A percentile compares a stretch with the other conserved stretches of the same genome.
These are phyloP conservation scores for Suillus luteus DNA, from an alignment of 768 basidiomycete species.

Conservation along the genomic window DNA sequence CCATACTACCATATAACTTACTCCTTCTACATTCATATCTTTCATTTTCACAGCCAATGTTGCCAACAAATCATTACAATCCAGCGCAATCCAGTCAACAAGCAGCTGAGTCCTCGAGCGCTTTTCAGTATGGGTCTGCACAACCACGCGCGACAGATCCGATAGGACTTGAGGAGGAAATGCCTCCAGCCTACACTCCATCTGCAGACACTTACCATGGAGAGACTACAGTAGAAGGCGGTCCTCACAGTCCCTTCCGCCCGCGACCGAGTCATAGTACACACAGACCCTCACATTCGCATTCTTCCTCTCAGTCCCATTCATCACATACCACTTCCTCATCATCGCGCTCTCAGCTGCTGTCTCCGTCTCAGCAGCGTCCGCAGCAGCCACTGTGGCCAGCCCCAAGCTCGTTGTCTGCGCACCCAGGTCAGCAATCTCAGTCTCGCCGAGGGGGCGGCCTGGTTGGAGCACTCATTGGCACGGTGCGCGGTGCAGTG, in stretches of 20 bases:
- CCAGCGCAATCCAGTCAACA: neutral
- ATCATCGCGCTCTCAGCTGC: slow-evolving; percentile 11
- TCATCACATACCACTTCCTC: neutral
- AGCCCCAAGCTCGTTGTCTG: slow-evolving; percentile 16
- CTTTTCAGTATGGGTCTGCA: neutral
- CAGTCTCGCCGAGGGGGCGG: slow-evolving; percentile 21
- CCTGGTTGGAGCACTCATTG: slow-evolving; percentile 28
- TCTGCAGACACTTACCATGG: slow-evolving; percentile 53
- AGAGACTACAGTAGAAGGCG: slow-evolving; percentile 63
- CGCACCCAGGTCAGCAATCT: slow-evolving; percentile 10
- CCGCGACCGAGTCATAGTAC: slow-evolving; percentile 19
- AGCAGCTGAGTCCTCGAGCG: neutral
- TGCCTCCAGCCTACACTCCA: slow-evolving; percentile 72
- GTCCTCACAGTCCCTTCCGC: slow-evolving; percentile 66
- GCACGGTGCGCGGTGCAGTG: slow-evolving; percentile 31
- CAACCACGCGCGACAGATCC: neutral
- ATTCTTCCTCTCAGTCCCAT: slow-evolving; percentile 11
- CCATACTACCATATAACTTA: neutral
- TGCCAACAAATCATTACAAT: neutral
- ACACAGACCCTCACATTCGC: slow-evolving; percentile 14
- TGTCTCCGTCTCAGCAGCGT: slow-evolving; percentile 18
- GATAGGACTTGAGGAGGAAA: slow-evolving; percentile 45
- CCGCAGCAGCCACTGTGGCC: slow-evolving; percentile 16
- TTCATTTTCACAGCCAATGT: slow-evolving; percentile 2
- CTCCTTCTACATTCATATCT: neutral